Conservation (phyloP, 306 rosid species). For the Macrotyloma uniflorum region DNA sequence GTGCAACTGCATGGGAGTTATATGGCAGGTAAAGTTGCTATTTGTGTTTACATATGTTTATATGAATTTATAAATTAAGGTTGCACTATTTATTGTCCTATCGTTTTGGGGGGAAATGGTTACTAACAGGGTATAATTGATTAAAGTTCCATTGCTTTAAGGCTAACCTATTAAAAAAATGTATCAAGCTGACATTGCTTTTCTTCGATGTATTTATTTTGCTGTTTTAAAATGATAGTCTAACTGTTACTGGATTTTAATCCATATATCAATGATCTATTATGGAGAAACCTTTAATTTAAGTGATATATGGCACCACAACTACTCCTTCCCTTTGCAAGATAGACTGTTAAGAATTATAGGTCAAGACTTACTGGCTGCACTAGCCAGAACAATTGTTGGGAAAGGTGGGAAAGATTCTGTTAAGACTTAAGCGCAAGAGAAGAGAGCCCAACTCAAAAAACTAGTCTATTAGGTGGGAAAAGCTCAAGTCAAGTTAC, state of each 20-base stretch:
- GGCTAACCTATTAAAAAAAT: constrained; percentile 2
- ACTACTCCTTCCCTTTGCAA: constrained; percentile 13
- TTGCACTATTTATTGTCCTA: neutral
- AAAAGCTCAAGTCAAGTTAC: too few species aligned
- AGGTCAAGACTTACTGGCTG: neutral
- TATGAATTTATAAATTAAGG: neutral
- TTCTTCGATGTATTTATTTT: neutral
- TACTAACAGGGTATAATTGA: constrained; percentile 7
- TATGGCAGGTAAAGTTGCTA: constrained; percentile 78
- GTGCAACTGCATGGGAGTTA: constrained; percentile 91
- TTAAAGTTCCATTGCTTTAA: constrained; percentile 21
- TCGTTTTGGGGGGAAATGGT: constrained; percentile 17
- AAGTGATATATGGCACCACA: neutral
- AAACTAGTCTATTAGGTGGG: too few species aligned
- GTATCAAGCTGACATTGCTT: constrained; percentile 1
- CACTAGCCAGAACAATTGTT: constrained; percentile 15
- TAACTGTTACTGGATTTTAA: neutral
- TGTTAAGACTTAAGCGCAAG: too few species aligned
- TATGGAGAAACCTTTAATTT: neutral
- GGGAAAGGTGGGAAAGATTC: constrained; percentile 1
- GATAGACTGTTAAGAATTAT: neutral
- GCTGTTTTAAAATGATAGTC: neutral
- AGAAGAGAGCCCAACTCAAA: too few species aligned
- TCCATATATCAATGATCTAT: neutral
- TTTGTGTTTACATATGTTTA: constrained; percentile 13